Conservation (phyloP, 1,284 basidiomycete species). For the Ustilago curta region DNA sequence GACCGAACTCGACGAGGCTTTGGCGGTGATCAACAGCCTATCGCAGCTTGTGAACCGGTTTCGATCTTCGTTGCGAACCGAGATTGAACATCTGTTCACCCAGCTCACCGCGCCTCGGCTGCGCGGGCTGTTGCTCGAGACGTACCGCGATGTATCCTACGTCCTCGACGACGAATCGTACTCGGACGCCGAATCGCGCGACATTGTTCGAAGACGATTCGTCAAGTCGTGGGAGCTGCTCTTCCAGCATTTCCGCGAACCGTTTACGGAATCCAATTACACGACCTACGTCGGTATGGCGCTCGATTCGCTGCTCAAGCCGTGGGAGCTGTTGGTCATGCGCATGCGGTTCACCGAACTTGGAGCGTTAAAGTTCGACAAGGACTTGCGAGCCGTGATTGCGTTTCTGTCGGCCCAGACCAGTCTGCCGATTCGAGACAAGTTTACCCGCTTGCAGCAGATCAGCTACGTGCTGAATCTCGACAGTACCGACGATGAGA, state of each 20-base stretch:
- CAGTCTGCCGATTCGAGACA: conserved; percentile 83
- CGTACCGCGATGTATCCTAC: conserved; percentile 90
- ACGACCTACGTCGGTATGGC: conserved; percentile 84
- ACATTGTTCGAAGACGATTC: conserved; percentile 87
- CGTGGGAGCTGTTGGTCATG: conserved; percentile 90
- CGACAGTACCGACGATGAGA: conserved; percentile 87
- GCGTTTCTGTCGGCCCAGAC: conserved; percentile 87
- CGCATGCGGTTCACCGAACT: conserved; percentile 90
- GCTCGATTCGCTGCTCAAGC: conserved; percentile 85
- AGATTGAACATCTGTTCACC: conserved; percentile 93
- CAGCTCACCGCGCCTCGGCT: conserved; percentile 87
- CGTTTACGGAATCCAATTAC: conserved; percentile 88
- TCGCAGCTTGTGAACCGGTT: conserved; percentile 31
- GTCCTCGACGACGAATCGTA: conserved; percentile 85
- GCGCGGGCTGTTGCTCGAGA: conserved; percentile 83
- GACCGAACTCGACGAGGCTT: conserved; percentile 18
- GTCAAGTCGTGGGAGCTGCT: conserved; percentile 83
- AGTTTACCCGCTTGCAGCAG: conserved; percentile 90
- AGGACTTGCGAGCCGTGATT: conserved; percentile 86
- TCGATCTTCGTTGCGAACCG: conserved; percentile 73
- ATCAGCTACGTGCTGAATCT: conserved; percentile 91
- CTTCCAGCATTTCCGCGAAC: conserved; percentile 76
- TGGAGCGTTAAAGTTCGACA: conserved; percentile 96
- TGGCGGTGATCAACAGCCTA: conserved; percentile 21
- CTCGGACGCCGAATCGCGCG: conserved; percentile 83